Percentiles rank a stretch among this genome's conserved stretches.
These are phyloP conservation scores for Areca catechu DNA, from an alignment of 176 grass and related monocot genomes.

Conservation along the genomic window DNA sequence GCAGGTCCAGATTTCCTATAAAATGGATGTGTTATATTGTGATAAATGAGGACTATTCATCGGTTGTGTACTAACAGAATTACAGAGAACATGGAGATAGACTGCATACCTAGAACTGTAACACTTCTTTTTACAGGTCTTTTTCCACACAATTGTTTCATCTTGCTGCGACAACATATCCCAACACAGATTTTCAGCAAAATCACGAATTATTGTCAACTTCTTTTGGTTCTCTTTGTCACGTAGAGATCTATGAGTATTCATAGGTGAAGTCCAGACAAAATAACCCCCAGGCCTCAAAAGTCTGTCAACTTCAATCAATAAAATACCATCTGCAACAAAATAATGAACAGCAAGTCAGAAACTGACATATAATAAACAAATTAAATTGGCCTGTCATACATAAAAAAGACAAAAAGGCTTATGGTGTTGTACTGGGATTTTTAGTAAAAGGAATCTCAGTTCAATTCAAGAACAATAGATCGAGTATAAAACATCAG, in stretches of 20 bases:
- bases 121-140: slow-evolving; percentile 64
- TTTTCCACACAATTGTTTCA: slow-evolving; percentile 98
- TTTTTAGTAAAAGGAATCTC: not conserved
- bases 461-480: not conserved
- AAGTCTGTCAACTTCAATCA: slow-evolving; percentile 95
- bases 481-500: not conserved
- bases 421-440: not conserved
- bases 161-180: slow-evolving; percentile 97
- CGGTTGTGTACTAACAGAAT: too few relatives aligned
- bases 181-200: slow-evolving; percentile 78
- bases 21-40: slow-evolving; percentile 7
- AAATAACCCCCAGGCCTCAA: slow-evolving; percentile 96
- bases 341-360: slow-evolving; percentile 2
- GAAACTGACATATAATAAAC: not conserved
- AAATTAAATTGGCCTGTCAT: slow-evolving; percentile 2
- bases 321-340: slow-evolving; percentile 74
- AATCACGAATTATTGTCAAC: slow-evolving; percentile 54
- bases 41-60: too few relatives aligned
- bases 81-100: not conserved
- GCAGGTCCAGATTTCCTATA: slow-evolving; percentile 69
- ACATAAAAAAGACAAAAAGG: too few relatives aligned
- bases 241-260: slow-evolving; percentile 78
- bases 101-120: slow-evolving; percentile 60
- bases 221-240: slow-evolving; percentile 98
- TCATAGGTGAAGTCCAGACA: slow-evolving; percentile 82